Base-by-base conservation (phyloP, 176 grass and related monocot species). In the Musa beccarii region DNA sequence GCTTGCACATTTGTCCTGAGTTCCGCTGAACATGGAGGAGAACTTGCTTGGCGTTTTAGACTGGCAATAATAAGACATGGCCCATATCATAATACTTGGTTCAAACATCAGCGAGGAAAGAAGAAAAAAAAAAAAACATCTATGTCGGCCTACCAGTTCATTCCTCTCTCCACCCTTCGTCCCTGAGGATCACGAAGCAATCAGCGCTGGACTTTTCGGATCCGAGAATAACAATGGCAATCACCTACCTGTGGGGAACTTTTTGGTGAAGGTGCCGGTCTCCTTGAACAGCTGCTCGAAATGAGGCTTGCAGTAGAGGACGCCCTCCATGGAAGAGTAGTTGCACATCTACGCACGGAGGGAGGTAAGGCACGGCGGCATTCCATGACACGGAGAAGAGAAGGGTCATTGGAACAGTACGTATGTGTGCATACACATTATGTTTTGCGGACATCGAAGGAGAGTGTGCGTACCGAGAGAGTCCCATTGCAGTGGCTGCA, bases 291-390 rank as follows among this genome's bases (percentile, higher is more conserved):
- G 24, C 63, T 66, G 63, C 63, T 28, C 63, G 2, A 66, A 66
- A 10, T 66, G 63, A 66, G 21, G 63, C 12, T 66, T 66, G 63
- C 63, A 66, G 63, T 66, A 66, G 63, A 66, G 63, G 63, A 66
- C 23, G 13, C 63, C 63, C 24, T 66, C 63, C 63, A 66, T 66
- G 63, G 63, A 66, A 66, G 63, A 66, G 63, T 66, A 66, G 63
- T 66, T 66, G 63, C 10, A 13, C 23, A 66, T 66, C 61, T 63
- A 43, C 0, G 34, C 0, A 6, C 0, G 34, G 34, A 43, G 22
- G 28, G 28, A 29, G 28, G 28, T 1, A 22, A 28, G 28, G 1
- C 28, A 2, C 1, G 28, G 28, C 22, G 22, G 22, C 28, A 29
- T 34, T 34, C 29, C 29, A 34, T 4, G 29, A 43, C 34, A 43